Evolutionary conservation across 306 rosid genomes (phyloP).

Genomic region (Corylus americana): DNA sequence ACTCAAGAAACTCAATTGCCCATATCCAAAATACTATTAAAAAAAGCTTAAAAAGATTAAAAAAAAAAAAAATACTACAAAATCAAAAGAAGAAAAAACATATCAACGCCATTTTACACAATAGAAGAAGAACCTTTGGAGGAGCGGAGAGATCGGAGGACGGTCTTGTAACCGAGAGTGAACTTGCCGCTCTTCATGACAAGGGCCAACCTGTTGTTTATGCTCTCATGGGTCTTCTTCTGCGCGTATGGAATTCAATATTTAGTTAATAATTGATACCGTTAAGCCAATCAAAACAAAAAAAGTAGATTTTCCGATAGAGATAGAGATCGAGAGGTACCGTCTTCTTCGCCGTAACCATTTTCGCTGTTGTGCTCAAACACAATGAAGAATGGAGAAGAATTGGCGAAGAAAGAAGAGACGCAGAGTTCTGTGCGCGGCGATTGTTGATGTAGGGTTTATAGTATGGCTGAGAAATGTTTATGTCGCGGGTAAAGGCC

Average conservation of each 20-base stretch:
- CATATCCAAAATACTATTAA: background rate
- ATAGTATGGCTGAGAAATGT: background rate
- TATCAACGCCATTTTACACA: background rate
- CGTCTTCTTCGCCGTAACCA: slow-evolving; percentile 62
- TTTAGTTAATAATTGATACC: background rate
- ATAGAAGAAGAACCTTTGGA: slow-evolving; percentile 52
- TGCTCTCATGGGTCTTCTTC: slow-evolving; percentile 89
- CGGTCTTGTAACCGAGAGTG: slow-evolving; percentile 74
- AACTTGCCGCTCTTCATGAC: slow-evolving; percentile 88
- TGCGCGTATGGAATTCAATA: background rate
- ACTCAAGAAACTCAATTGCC: background rate
- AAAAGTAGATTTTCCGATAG: background rate
- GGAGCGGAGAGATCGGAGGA: slow-evolving; percentile 66
- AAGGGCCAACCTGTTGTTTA: slow-evolving; percentile 83
- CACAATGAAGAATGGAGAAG: background rate
- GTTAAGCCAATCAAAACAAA: background rate
- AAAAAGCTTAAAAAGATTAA: background rate
- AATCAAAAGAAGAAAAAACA: too few relatives aligned
- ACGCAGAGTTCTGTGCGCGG: too few relatives aligned
- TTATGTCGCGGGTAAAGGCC: too few relatives aligned
- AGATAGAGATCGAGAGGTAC: slow-evolving; percentile 22
- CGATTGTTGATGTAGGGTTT: background rate
- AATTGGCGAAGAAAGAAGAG: background rate
- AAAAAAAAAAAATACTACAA: background rate
- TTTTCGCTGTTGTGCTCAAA: background rate